Evolutionary conservation across 345 rosid genomes (phyloP).

Genomic region (Corymbia maculata): DNA sequence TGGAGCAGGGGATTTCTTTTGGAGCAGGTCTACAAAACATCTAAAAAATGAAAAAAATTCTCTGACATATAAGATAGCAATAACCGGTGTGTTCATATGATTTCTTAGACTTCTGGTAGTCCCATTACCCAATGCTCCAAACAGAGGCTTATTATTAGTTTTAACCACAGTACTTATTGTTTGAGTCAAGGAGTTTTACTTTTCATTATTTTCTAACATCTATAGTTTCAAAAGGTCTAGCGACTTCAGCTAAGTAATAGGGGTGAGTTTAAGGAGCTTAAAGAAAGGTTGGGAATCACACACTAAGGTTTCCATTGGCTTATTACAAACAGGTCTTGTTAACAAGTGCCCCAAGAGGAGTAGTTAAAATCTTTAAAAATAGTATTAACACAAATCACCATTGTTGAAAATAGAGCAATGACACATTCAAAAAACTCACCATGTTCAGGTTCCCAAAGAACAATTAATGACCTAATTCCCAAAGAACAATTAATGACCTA

Average conservation of each 20-base stretch:
- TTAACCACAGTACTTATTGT: background rate
- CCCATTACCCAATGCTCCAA: background rate
- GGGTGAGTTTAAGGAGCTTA: background rate
- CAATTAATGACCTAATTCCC: background rate
- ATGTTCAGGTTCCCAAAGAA: background rate
- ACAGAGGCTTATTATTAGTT: background rate
- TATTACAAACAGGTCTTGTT: background rate
- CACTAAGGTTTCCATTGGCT: background rate
- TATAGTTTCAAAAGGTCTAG: background rate
- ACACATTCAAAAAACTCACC: background rate
- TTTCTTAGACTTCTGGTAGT: background rate
- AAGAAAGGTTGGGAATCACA: background rate
- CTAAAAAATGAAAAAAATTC: background rate
- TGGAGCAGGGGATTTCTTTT: background rate
- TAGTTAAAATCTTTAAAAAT: background rate
- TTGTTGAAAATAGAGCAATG: background rate
- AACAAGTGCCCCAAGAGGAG: background rate
- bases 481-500: background rate
- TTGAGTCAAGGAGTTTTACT: background rate
- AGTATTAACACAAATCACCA: background rate
- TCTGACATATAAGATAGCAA: background rate
- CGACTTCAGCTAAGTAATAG: background rate
- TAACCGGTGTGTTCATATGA: background rate
- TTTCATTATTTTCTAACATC: background rate
- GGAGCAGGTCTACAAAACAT: background rate